phyloP scores from a whole-genome alignment of 805 yeast species.

The Monosporozyma aquatica region DNA sequence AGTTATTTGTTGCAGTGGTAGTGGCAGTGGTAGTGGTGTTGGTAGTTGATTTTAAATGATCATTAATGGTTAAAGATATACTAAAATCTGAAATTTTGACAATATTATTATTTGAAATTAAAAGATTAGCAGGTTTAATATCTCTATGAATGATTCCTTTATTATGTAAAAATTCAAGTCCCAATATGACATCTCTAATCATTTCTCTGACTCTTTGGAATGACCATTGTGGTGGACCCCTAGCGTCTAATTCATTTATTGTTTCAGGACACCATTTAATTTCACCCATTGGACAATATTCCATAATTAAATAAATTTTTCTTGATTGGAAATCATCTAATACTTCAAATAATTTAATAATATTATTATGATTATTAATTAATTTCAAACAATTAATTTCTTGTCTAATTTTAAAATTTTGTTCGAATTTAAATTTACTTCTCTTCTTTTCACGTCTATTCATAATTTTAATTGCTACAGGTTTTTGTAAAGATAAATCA shows the following conservation, averaged over 20 bases:
- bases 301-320: constrained; percentile 83
- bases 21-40: constrained; percentile 10
- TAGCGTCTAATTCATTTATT: constrained; percentile 33
- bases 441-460: constrained; percentile 47
- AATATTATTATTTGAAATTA: constrained; percentile 56
- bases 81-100: constrained; percentile 97
- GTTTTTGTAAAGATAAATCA: constrained; percentile 50
- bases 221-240: constrained; percentile 57
- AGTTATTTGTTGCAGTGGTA: constrained; percentile 13
- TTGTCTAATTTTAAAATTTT: constrained; percentile 70
- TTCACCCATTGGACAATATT: constrained; percentile 86
- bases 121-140: constrained; percentile 87
- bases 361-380: constrained; percentile 77
- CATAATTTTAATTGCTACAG: constrained; percentile 90
- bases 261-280: constrained; percentile 56
- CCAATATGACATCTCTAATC: constrained; percentile 75
- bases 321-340: constrained; percentile 76
- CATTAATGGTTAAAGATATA: constrained; percentile 75
- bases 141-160: constrained; percentile 93
- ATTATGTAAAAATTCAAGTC: constrained; percentile 81
- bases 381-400: constrained; percentile 93
- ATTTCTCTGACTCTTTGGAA: constrained; percentile 60
- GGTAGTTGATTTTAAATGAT: too few relatives aligned
- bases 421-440: constrained; percentile 11
- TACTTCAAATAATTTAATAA: constrained; percentile 79